Base-by-base conservation (phyloP, 768 basidiomycete genomes). In the Suillus cothurnatus region DNA sequence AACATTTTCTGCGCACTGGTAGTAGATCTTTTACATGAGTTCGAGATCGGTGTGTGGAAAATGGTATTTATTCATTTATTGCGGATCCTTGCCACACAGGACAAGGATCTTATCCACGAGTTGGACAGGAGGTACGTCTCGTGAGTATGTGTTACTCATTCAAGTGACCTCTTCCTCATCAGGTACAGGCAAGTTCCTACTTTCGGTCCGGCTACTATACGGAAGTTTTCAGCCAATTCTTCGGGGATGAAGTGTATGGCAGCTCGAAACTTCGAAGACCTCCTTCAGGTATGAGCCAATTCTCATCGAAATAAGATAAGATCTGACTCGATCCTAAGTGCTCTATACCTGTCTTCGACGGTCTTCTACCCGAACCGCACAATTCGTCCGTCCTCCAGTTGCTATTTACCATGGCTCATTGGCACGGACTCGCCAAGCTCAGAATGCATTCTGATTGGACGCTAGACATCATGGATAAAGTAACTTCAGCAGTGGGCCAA, bases 191-290 rank as follows among this genome's bases (percentile, higher is more conserved):
- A 49, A 14, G 12, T 14, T 14, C 36, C 26, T 6, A 49, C n/a
- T 0, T 49, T 49, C 0, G 38, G 58, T 28, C 14, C 7, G 12
- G 36, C n/a, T 4, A 32, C 36, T 9, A 32, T 38, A 3, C 1
- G 17, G 0, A 26, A 26, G 2, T 49, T 49, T 49, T 49, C 47
- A 2, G 47, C 47, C 23, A 49, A 49, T 12, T 23, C 47, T 5
- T 49, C n/a, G 4, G 47, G 12, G 23, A 49, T 49, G 47, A 49
- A 23, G 6, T 3, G 4, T 14, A 64, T 79, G 17, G 77, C 78
- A 21, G 79, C 77, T 1, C 70, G 72, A 26, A 77, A 80, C 59
- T 80, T 71, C 64, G 77, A 80, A 57, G 80, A 80, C 55, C 67
- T 80, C 6, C 63, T 80, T 0, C 79, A 79, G 68, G 62, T 63